Evolutionary conservation across 176 grass and related monocot species (phyloP), one percentile per base, ranked within the genome.

Genomic region (Neostapfia colusana): DNA sequence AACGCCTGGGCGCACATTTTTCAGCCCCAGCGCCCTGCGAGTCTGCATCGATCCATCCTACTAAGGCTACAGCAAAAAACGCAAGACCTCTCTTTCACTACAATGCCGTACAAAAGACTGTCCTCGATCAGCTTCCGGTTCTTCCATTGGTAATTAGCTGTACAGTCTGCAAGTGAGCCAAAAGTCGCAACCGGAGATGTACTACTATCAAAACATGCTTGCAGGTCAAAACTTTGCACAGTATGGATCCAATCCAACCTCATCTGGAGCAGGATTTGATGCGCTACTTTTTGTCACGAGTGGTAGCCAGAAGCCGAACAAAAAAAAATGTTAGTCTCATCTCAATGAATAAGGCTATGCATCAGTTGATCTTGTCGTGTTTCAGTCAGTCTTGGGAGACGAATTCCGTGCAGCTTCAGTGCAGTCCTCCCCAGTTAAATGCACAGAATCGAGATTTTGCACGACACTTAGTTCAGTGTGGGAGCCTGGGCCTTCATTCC

Each of bases 311-410:
- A 80, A 67, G 63, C 68, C 68, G 81, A 61, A 10, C 69, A 5
- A 50, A 51, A 14, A 71, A 56, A 39, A 75, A 80, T 48, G 56
- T 15, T 6, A 68, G 63, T 42, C 56, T 84, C 83, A 85, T 85
- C 86, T 77, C 70, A 85, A 83, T 71, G 78, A 69, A 75, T 83
- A 82, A 50, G 80, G 73, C 66, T 83, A 78, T 50, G 84, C 80
- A 58, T 82, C 74, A 55, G 77, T 48, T 62, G 64, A 48, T 43
- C 72, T 71, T 67, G 64, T 46, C 41, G 74, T 59, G 76, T 76
- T 53, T 81, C 67, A 51, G 57, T 63, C 59, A 44, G 74, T 75
- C 58, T 83, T 77, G 8, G 75, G 55, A 25, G 75, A 80, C 18
- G 40, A 78, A 70, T 74, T 75, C 53, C 34, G n/a, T 48, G 63